Evolutionary conservation across 2,329 filamentous ascomycete genomes (phyloP).

Genomic region (Clarireedia homoeocarpa): DNA sequence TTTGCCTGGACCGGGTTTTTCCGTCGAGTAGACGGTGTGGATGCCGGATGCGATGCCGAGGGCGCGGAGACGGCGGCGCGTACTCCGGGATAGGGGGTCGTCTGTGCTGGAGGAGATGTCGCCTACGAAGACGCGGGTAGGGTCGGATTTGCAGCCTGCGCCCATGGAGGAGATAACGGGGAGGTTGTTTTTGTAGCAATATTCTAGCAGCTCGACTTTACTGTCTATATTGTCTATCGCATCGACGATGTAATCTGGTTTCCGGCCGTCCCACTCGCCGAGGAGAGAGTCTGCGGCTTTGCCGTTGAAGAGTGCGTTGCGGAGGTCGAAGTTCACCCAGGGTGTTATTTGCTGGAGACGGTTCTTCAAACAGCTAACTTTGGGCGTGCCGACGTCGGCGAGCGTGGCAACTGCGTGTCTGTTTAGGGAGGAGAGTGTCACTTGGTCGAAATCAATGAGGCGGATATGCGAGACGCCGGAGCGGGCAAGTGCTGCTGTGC

Average conservation of each 20-base stretch:
- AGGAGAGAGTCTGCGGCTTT: slow-evolving; percentile 59
- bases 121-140: slow-evolving; percentile 77
- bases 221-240: slow-evolving; percentile 98
- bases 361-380: slow-evolving; percentile 76
- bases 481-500: slow-evolving; percentile 73
- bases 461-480: slow-evolving; percentile 85
- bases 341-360: slow-evolving; percentile 80
- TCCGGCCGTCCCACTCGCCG: slow-evolving; percentile 55
- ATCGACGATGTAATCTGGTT: slow-evolving; percentile 85
- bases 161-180: slow-evolving; percentile 94
- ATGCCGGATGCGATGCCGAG: slow-evolving; percentile 78
- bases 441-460: slow-evolving; percentile 95
- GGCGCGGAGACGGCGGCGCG: slow-evolving; percentile 63
- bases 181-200: slow-evolving; percentile 71
- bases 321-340: slow-evolving; percentile 84
- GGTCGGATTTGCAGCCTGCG: slow-evolving; percentile 84
- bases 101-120: slow-evolving; percentile 86
- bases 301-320: slow-evolving; percentile 74
- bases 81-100: slow-evolving; percentile 80
- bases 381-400: slow-evolving; percentile 85
- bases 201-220: slow-evolving; percentile 83
- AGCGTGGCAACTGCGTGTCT: slow-evolving; percentile 92
- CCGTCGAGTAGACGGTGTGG: slow-evolving; percentile 85
- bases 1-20: slow-evolving; percentile 85
- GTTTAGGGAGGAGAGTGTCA: slow-evolving; percentile 88